phyloP scores from a whole-genome alignment of 441 rosid genomes.

The Croton setiger region DNA sequence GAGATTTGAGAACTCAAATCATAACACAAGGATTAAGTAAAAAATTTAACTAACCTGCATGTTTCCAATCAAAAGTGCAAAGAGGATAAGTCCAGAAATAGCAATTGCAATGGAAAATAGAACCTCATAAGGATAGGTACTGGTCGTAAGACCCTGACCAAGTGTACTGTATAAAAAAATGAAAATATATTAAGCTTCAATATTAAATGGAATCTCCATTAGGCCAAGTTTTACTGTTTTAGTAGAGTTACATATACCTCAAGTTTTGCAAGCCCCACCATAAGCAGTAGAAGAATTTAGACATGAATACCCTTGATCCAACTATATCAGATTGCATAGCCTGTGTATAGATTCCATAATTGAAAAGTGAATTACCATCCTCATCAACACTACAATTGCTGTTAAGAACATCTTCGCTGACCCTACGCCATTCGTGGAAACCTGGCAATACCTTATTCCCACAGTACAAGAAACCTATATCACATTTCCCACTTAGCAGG shows the following conservation, averaged over 20 bases:
- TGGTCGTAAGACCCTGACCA: conserved; percentile 87
- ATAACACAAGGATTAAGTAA: neutral
- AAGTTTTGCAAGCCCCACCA: conserved; percentile 97
- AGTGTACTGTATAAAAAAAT: conserved; percentile 49
- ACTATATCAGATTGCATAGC: conserved; percentile 68
- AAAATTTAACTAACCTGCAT: conserved; percentile 56
- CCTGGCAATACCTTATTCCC: conserved; percentile 45
- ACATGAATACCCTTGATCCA: conserved; percentile 43
- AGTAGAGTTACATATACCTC: conserved; percentile 38
- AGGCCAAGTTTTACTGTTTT: neutral
- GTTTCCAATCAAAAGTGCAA: conserved; percentile 84
- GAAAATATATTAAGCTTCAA: conserved; percentile 9
- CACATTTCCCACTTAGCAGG: conserved; percentile 35
- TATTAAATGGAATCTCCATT: neutral
- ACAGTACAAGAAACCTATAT: conserved; percentile 57
- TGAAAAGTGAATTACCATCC: conserved; percentile 36
- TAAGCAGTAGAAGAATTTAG: conserved; percentile 74
- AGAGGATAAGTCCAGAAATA: conserved; percentile 76
- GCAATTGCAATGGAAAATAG: conserved; percentile 80
- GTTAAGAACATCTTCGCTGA: conserved; percentile 39
- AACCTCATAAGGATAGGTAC: conserved; percentile 69
- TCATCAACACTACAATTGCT: conserved; percentile 35
- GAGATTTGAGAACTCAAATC: neutral
- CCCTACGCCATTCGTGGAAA: conserved; percentile 43
- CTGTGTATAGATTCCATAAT: conserved; percentile 71